Evolutionary conservation across 1,284 basidiomycete genomes (phyloP), one percentile per base, ranked within the genome.

Genomic region (Moesziomyces sp.): DNA sequence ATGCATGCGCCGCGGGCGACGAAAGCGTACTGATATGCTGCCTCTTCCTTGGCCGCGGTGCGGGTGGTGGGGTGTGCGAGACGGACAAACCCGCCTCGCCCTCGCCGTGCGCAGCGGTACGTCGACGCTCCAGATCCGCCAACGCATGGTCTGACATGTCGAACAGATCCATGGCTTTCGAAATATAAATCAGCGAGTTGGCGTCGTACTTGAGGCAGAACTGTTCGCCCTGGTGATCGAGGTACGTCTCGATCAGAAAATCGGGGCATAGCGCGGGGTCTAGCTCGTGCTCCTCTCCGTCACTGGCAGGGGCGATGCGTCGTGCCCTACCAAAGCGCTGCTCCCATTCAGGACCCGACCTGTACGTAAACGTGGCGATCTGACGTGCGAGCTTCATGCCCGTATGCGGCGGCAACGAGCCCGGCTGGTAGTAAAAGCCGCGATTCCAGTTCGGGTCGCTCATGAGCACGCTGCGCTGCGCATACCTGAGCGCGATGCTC

Each of bases 131-230:
- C 21, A 98, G 88, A 44, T 90, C 89, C 43, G 88, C 85, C 4
- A 99, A 88, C 5, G 93, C 89, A 24, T 92, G 88, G 5, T 88
- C 87, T 0, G 93, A 94, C 90, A 99, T 91, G 86, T 98, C 96
- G 85, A 99, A 99, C 2, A 99, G 88, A 85, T 99, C 96, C 96
- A 99, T 99, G 19, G 97, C 96, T 86, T 99, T 99, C 21, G 92
- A 94, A 71, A 81, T 81, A 87, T 99, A 99, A 79, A 99, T 94
- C 84, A 99, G 90, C 3, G 94, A 97, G 86, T 99, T 99, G 64
- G 97, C 96, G 84, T 99, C 96, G 85, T 99, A 99, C 84, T 97
- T 99, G 62, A 98, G 87, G 84, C 96, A 99, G 87, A 99, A 99
- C 80, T 94, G 90, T 86, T 83, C 82, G 35, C 83, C 83, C 56